phyloP scores from a whole-genome alignment of 140 eudicot species.

The Stevia rebaudiana region DNA sequence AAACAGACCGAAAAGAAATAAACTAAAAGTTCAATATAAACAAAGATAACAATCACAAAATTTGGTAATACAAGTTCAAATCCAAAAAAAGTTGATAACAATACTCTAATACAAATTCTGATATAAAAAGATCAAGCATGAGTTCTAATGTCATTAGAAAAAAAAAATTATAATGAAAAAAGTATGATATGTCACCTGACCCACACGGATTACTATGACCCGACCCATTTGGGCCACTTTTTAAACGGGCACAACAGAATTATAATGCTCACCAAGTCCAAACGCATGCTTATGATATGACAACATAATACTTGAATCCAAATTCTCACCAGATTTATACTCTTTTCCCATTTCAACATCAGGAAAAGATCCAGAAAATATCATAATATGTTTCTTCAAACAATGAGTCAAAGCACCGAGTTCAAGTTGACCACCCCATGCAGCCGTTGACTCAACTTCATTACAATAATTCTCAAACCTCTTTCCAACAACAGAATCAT shows the following conservation, averaged over 20 bases:
- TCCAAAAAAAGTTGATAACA: not conserved
- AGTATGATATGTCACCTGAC: slow-evolving; percentile 12
- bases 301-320: slow-evolving; percentile 55
- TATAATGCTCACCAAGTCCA: slow-evolving; percentile 96
- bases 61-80: slow-evolving; percentile 2
- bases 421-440: slow-evolving; percentile 46
- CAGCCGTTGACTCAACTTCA: slow-evolving; percentile 44
- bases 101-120: slow-evolving; percentile 9
- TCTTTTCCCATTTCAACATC: slow-evolving; percentile 99
- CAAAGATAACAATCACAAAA: slow-evolving; percentile 12
- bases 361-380: slow-evolving; percentile 92
- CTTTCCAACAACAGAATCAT: slow-evolving; percentile 27
- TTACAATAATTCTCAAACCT: slow-evolving; percentile 41
- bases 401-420: slow-evolving; percentile 70
- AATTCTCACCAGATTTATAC: slow-evolving; percentile 49
- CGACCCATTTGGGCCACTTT: not conserved
- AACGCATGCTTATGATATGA: slow-evolving; percentile 93
- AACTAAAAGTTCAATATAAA: not conserved
- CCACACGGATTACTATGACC: not conserved
- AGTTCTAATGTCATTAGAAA: slow-evolving; percentile 9
- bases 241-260: slow-evolving; percentile 57
- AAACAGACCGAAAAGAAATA: not conserved
- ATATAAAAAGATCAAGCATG: slow-evolving; percentile 9
- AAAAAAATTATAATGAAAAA: slow-evolving; percentile 1
- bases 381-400: slow-evolving; percentile 56